Base-by-base conservation (phyloP, 495 filamentous ascomycete genomes). In the Penicillium canariense region DNA sequence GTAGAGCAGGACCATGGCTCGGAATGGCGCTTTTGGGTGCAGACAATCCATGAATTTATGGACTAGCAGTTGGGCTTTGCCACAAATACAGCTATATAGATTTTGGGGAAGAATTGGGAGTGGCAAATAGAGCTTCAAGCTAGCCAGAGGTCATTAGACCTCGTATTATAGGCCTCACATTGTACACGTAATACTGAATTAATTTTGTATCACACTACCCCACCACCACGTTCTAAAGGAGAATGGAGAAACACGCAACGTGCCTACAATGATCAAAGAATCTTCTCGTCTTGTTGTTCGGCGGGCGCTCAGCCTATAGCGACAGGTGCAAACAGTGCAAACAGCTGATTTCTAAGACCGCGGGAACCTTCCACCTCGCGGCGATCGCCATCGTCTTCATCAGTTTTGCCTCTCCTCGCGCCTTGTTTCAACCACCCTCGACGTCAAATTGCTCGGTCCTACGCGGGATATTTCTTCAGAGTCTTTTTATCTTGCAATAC, bases 1-100 rank as follows among this genome's bases (percentile, higher is more conserved):
- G 83, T 83, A 4, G 63, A 74, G 55, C 60, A 34, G 18, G 68
- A 69, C 3, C 52, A 75, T 43, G 71, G 68, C 18, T 67, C 77
- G 25, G 32, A 67, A 47, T 74, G 68, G 66, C 61, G 61, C 9
- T 50, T 58, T 15, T 50, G 63, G 30, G 65, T 74, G 36, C 51
- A 66, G 45, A 72, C 70, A 22, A 46, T 75, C 1, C 40, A 48
- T 28, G 65, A 71, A n/a, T 50, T 77, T 25, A 55, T 76, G 54
- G 66, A 75, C 48, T 69, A 75, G 54, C 72, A 75, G 50, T 39
- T 72, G 7, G 55, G 39, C 2, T 60, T 67, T 44, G 6, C 43
- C 12, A 35, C 26, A 2, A 17, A 25, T 8, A 26, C 23, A 5
- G 23, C 5, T 12, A 5, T 6, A 26, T 25, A 1, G 25, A 25